phyloP scores from a whole-genome alignment of 1,139 yeast genomes.

The Geotrichum reessii region DNA sequence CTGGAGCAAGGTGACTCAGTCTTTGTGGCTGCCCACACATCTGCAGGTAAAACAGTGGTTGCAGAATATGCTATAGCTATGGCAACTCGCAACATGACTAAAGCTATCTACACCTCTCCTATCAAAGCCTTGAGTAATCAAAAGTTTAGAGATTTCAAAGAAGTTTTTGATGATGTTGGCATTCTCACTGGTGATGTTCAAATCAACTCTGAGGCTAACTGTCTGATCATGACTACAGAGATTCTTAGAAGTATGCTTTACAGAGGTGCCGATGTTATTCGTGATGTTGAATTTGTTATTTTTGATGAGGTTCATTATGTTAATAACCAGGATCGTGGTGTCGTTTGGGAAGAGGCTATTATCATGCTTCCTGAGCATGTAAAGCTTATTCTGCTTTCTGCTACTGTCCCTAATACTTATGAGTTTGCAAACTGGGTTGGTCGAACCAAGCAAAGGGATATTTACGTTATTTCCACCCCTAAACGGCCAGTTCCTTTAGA shows the following conservation, averaged over 20 bases:
- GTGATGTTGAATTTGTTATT: constrained; percentile 95
- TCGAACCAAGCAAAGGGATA: constrained; percentile 90
- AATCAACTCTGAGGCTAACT: constrained; percentile 93
- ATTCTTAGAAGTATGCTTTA: constrained; percentile 88
- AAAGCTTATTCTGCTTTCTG: constrained; percentile 52
- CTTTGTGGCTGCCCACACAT: constrained; percentile 96
- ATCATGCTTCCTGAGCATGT: constrained; percentile 94
- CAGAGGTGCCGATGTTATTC: constrained; percentile 88
- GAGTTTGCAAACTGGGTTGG: constrained; percentile 99
- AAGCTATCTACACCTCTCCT: constrained; percentile 96
- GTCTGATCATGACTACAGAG: constrained; percentile 97
- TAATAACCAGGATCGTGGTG: constrained; percentile 95
- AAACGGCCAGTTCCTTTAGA: constrained; percentile 95
- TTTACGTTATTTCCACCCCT: constrained; percentile 91
- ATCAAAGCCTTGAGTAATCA: constrained; percentile 95
- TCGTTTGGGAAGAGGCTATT: constrained; percentile 98
- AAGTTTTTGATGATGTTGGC: constrained; percentile 94
- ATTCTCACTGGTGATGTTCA: constrained; percentile 98
- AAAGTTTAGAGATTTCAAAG: constrained; percentile 85
- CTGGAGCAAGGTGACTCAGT: constrained; percentile 96
- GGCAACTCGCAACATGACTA: constrained; percentile 80
- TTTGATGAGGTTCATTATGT: constrained; percentile 96
- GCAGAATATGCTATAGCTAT: constrained; percentile 99
- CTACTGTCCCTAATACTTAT: constrained; percentile 95
- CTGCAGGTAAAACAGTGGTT: constrained; percentile 98